Evolutionary conservation across 2,329 filamentous ascomycete species (phyloP), one percentile per base, ranked within the genome.

Genomic region (Cladosporium velox): DNA sequence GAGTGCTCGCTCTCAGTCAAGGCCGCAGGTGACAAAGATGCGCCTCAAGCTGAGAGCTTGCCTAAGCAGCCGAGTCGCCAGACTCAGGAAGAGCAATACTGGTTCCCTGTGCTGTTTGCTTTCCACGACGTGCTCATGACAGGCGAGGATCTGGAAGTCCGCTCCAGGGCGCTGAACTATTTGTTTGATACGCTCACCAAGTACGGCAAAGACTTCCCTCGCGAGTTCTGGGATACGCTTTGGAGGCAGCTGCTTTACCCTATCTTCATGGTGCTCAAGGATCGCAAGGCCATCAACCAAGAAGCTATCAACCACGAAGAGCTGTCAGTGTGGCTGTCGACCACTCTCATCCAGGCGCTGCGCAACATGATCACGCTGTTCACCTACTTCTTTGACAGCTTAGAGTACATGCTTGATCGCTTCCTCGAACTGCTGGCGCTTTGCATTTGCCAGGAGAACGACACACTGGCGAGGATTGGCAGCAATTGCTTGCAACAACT

Each of bases 51-150:
- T 44, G 82, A 84, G 12, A 81, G 83, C 21, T 79, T 87, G 65
- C 82, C 85, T 2, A 86, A 85, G 75, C 88, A 89, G 67, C 88
- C 88, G 65, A 91, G 84, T 66, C 89, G 90, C 63, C 96, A 96
- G 55, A 96, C 93, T 4, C 88, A 95, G 69, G 96, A 99, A 77
- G 95, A 98, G 77, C 93, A 96, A 44, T 99, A 93, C 79, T 99
- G 95, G 95, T 99, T 99, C 78, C 95, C 95, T 0, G 91, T 99
- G 6, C 83, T 99, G 34, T 98, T 99, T 76, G 94, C 96, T 3
- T 99, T 99, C 83, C 95, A 99, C 76, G 95, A 99, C 77, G 93
- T 99, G 26, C 82, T 99, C 58, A 99, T 99, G 95, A 99, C 95
- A 1, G 95, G 96, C 2, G 96, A 99, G 78, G 95, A 99, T 76